Percentiles rank a stretch among this genome's conserved stretches.
Evolutionary conservation across 441 rosid genomes (phyloP).

Genomic region (Arabidopsis hybrid): DNA sequence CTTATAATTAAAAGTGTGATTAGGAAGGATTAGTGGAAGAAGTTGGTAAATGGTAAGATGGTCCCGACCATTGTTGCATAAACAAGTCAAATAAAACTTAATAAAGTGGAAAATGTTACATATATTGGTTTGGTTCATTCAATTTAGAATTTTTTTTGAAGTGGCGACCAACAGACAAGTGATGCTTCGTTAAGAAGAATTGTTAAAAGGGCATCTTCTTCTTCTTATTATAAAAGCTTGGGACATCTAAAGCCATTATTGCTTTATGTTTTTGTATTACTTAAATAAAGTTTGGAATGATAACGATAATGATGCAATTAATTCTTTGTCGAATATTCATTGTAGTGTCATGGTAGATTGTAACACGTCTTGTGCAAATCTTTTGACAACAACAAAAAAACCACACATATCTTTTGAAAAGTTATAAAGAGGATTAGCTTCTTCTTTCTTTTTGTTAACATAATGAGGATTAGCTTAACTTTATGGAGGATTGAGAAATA

Average conservation of each 20-base stretch:
- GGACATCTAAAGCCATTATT: slow-evolving; percentile 37
- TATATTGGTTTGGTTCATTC: slow-evolving; percentile 33
- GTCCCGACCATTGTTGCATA: slow-evolving; percentile 31
- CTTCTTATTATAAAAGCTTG: slow-evolving; percentile 34
- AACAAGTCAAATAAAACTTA: slow-evolving; percentile 14
- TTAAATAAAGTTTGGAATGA: slow-evolving; percentile 4
- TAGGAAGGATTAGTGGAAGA: slow-evolving; percentile 37
- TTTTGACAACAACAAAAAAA: neutral
- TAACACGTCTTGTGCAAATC: slow-evolving; percentile 34
- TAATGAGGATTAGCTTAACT: neutral
- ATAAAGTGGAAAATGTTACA: slow-evolving; percentile 1
- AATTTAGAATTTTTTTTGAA: slow-evolving; percentile 22
- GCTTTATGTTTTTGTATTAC: slow-evolving; percentile 35
- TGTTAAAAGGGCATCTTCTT: slow-evolving; percentile 39
- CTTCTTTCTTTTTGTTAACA: neutral
- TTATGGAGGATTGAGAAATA: neutral
- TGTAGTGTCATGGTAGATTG: slow-evolving; percentile 6
- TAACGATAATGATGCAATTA: slow-evolving; percentile 12
- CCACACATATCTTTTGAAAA: neutral
- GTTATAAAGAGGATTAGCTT: neutral
- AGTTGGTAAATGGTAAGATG: slow-evolving; percentile 40
- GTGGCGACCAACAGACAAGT: slow-evolving; percentile 42
- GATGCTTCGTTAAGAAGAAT: slow-evolving; percentile 45
- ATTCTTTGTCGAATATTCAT: slow-evolving; percentile 25
- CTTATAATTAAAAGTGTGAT: slow-evolving; percentile 36